These are phyloP conservation scores for Mortierella sp. DNA, from an alignment of 371 early-diverging fungal species.

Conservation along the genomic window DNA sequence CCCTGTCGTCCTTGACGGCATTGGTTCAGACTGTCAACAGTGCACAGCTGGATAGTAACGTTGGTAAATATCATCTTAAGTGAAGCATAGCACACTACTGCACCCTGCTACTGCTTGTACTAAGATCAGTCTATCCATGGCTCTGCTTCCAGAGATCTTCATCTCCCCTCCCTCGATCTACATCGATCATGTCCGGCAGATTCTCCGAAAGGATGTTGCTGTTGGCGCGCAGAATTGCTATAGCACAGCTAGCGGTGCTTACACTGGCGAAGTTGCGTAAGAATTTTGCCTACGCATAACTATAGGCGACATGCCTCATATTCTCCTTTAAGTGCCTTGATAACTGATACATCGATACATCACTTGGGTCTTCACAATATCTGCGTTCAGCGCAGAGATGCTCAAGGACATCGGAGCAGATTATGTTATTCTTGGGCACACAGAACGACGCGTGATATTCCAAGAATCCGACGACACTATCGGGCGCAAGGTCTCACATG, in stretches of 20 bases:
- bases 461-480: slow-evolving; percentile 85
- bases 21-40: slow-evolving; percentile 81
- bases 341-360: too few relatives aligned
- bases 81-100: too few relatives aligned
- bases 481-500: slow-evolving; percentile 89
- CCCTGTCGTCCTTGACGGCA: slow-evolving; percentile 68
- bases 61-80: slow-evolving; percentile 2
- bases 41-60: slow-evolving; percentile 53
- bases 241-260: slow-evolving; percentile 89
- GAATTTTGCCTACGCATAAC: too few relatives aligned
- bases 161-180: slow-evolving; percentile 95
- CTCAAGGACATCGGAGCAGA: slow-evolving; percentile 93
- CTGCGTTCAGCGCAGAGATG: slow-evolving; percentile 86
- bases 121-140: too few relatives aligned
- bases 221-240: slow-evolving; percentile 97
- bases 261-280: slow-evolving; percentile 97
- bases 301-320: too few relatives aligned
- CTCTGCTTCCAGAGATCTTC: slow-evolving; percentile 82
- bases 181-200: slow-evolving; percentile 79
- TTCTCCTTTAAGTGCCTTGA: too few relatives aligned
- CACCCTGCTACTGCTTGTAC: background rate
- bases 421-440: slow-evolving; percentile 98
- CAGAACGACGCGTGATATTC: slow-evolving; percentile 96
- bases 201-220: slow-evolving; percentile 80
- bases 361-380: too few relatives aligned